Evolutionary conservation across 1,284 basidiomycete genomes (phyloP).

Genomic region (Papiliotrema laurentii): DNA sequence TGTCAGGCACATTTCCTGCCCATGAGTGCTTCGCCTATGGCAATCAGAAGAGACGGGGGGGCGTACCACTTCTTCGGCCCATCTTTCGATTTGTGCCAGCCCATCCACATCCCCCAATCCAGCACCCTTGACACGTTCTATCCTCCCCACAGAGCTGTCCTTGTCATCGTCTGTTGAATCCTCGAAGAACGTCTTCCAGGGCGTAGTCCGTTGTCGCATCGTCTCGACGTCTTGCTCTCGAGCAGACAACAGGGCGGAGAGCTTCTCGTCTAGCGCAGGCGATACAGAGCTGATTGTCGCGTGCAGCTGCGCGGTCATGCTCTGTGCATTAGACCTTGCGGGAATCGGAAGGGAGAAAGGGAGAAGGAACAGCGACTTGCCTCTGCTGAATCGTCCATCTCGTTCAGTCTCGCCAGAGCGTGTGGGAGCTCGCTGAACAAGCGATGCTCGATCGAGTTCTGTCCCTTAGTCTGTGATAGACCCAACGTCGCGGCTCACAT

Average conservation of each 20-base stretch:
- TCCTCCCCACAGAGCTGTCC: slow-evolving; percentile 2
- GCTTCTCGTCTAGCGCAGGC: slow-evolving; percentile 16
- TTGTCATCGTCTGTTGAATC: slow-evolving; percentile 8
- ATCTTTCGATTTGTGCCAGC: slow-evolving; percentile 29
- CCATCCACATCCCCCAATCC: slow-evolving; percentile 10
- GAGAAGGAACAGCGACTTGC: slow-evolving; percentile 12
- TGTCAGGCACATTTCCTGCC: slow-evolving; percentile 17
- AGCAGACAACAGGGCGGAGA: slow-evolving; percentile 17
- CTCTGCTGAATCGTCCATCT: slow-evolving; percentile 35
- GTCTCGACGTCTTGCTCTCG: slow-evolving; percentile 26
- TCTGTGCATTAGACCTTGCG: slow-evolving; percentile 6
- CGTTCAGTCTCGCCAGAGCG: slow-evolving; percentile 20
- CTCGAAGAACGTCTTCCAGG: slow-evolving; percentile 28
- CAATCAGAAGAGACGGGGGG: background rate
- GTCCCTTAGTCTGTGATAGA: background rate
- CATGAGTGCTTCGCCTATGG: background rate
- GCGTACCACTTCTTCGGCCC: slow-evolving; percentile 39
- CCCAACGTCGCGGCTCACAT: slow-evolving; percentile 1
- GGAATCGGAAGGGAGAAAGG: background rate
- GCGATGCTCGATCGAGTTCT: slow-evolving; percentile 40
- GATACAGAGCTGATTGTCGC: slow-evolving; percentile 14
- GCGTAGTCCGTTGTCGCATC: slow-evolving; percentile 33
- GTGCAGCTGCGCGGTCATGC: slow-evolving; percentile 16
- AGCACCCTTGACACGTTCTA: slow-evolving; percentile 9
- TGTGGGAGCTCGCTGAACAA: slow-evolving; percentile 31